Evolutionary conservation across 2,329 filamentous ascomycete species (phyloP).

Genomic region (Cladosporium sp.): DNA sequence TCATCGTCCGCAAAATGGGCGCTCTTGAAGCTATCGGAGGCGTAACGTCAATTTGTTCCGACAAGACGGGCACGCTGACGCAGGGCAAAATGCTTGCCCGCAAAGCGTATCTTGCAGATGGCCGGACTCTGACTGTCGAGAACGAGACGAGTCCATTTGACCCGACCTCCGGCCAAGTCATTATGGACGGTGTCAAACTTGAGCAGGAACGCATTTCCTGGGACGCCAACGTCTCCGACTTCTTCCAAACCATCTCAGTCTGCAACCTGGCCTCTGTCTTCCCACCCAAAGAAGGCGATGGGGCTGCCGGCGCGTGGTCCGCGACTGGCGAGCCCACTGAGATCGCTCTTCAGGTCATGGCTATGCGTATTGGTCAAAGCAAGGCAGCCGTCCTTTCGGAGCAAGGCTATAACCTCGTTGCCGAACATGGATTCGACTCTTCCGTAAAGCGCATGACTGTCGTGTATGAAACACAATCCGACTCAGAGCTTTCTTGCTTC

Average conservation of each 20-base stretch:
- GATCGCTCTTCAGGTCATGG: slow-evolving; percentile 68
- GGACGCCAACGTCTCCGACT: slow-evolving; percentile 41
- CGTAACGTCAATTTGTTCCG: slow-evolving; percentile 62
- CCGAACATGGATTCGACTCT: slow-evolving; percentile 30
- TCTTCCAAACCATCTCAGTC: slow-evolving; percentile 55
- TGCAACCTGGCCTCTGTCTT: slow-evolving; percentile 57
- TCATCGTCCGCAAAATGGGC: slow-evolving; percentile 58
- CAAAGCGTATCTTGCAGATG: slow-evolving; percentile 52
- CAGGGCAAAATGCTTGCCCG: slow-evolving; percentile 56
- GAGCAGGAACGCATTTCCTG: slow-evolving; percentile 28
- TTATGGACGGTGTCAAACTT: not conserved
- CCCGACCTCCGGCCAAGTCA: slow-evolving; percentile 54
- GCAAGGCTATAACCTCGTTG: slow-evolving; percentile 15
- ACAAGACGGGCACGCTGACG: slow-evolving; percentile 58
- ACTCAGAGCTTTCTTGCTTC: slow-evolving; percentile 19
- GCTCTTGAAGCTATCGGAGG: slow-evolving; percentile 59
- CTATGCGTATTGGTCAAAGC: slow-evolving; percentile 49
- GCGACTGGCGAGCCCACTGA: slow-evolving; percentile 63
- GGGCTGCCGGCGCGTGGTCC: slow-evolving; percentile 47
- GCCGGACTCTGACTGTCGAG: slow-evolving; percentile 53
- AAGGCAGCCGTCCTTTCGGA: slow-evolving; percentile 19
- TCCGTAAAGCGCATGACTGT: slow-evolving; percentile 31
- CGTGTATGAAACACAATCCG: slow-evolving; percentile 17
- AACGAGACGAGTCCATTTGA: slow-evolving; percentile 52
- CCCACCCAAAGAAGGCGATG: slow-evolving; percentile 40